These are phyloP conservation scores for Candida sp. DNA, from an alignment of 1,139 yeast species.

Conservation along the genomic window DNA sequence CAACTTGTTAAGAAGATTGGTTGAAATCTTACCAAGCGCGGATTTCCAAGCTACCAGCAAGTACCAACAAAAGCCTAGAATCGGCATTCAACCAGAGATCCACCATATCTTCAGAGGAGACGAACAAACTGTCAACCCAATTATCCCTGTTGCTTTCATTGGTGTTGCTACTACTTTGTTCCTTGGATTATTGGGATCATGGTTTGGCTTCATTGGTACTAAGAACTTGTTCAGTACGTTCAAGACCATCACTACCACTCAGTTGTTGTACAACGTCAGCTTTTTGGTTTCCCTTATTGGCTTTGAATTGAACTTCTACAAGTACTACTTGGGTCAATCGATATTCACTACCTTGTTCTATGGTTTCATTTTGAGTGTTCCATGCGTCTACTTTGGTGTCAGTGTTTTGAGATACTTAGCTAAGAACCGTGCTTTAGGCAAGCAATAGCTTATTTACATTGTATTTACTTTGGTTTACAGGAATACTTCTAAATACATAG, in stretches of 20 bases:
- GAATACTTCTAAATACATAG: slow-evolving; percentile 5
- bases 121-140: slow-evolving; percentile 57
- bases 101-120: slow-evolving; percentile 66
- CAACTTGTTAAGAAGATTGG: slow-evolving; percentile 33
- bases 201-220: slow-evolving; percentile 49
- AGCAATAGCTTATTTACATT: slow-evolving; percentile 16
- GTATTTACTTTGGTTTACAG: not conserved
- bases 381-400: slow-evolving; percentile 71
- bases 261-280: slow-evolving; percentile 40
- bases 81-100: slow-evolving; percentile 67
- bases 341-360: slow-evolving; percentile 73
- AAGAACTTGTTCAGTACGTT: slow-evolving; percentile 44
- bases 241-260: slow-evolving; percentile 29
- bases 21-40: slow-evolving; percentile 36
- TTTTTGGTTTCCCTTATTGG: slow-evolving; percentile 58
- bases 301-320: slow-evolving; percentile 65
- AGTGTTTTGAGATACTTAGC: slow-evolving; percentile 51
- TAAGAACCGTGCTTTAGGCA: slow-evolving; percentile 36
- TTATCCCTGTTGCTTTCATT: slow-evolving; percentile 59
- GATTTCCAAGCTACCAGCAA: slow-evolving; percentile 28
- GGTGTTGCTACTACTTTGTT: slow-evolving; percentile 46
- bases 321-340: slow-evolving; percentile 71
- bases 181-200: slow-evolving; percentile 46
- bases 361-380: slow-evolving; percentile 53
- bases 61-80: slow-evolving; percentile 37